These are phyloP conservation scores for Sporothrix humicola DNA, from an alignment of 2,329 filamentous ascomycete genomes.

Conservation along the genomic window DNA sequence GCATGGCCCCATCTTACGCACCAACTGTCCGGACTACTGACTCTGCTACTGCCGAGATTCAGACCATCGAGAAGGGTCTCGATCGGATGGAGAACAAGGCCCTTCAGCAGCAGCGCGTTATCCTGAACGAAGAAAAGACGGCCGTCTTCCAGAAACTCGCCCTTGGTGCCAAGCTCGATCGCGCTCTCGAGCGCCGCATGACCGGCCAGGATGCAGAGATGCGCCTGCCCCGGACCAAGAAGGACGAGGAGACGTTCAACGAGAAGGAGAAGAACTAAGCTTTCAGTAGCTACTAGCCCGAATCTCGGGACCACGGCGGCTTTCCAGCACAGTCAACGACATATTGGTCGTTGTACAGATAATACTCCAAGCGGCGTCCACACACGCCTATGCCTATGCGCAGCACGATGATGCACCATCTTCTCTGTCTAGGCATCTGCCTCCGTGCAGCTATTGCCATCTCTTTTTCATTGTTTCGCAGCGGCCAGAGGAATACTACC, in stretches of 20 bases:
- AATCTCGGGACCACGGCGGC: background rate
- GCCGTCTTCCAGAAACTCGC: slow-evolving; percentile 85
- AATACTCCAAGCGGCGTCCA: slow-evolving; percentile 6
- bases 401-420: background rate
- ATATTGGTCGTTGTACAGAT: background rate
- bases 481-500: slow-evolving; percentile 7
- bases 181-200: slow-evolving; percentile 86
- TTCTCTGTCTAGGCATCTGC: too few species aligned
- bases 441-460: background rate
- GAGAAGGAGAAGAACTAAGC: slow-evolving; percentile 48
- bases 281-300: too few species aligned
- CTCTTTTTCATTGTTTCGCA: too few species aligned
- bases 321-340: background rate
- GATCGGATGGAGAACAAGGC: slow-evolving; percentile 90
- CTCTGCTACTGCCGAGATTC: slow-evolving; percentile 62
- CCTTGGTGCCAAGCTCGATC: slow-evolving; percentile 86
- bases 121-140: slow-evolving; percentile 77
- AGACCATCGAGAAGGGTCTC: slow-evolving; percentile 77
- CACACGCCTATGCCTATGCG: background rate
- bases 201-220: slow-evolving; percentile 87
- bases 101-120: slow-evolving; percentile 79
- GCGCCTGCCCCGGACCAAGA: slow-evolving; percentile 55
- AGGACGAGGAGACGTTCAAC: slow-evolving; percentile 33
- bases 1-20: slow-evolving; percentile 65
- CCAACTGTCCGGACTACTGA: slow-evolving; percentile 59